phyloP scores from a whole-genome alignment of 2,329 filamentous ascomycete genomes.

The Microcyclospora tardicrescens region DNA sequence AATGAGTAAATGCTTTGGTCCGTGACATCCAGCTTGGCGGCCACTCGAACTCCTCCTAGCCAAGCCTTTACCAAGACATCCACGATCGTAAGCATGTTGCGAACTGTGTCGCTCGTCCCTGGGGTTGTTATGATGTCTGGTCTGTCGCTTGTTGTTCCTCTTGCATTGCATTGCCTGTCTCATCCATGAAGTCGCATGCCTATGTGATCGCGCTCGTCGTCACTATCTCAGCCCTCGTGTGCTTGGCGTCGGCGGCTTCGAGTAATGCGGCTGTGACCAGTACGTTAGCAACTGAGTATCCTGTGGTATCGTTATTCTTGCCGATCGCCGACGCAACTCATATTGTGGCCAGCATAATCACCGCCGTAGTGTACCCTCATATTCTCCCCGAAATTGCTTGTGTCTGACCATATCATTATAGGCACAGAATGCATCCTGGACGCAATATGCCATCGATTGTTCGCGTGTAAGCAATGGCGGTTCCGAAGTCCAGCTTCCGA shows the following conservation, averaged over 20 bases:
- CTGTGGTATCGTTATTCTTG: slow-evolving; percentile 7
- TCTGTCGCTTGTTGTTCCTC: no score
- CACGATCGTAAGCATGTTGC: no score
- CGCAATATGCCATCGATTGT: slow-evolving; percentile 16
- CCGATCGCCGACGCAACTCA: slow-evolving; percentile 4
- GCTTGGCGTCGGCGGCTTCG: no score
- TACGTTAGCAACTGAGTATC: background rate
- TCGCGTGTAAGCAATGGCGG: slow-evolving; percentile 3
- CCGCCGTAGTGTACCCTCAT: slow-evolving; percentile 8
- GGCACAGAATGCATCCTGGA: slow-evolving; percentile 11
- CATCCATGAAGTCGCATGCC: background rate
- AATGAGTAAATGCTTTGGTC: no score
- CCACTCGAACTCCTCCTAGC: no score
- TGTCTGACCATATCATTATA: background rate
- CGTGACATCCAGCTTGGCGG: no score
- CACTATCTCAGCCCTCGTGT: background rate
- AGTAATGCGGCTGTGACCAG: background rate
- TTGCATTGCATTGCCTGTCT: background rate
- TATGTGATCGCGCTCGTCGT: background rate
- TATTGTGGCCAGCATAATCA: slow-evolving; percentile 10
- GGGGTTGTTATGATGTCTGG: no score
- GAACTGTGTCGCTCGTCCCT: no score
- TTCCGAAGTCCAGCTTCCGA: slow-evolving; percentile 1
- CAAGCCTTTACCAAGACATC: no score
- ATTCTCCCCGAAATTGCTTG: no score